These are phyloP conservation scores for Cyamopsis tetragonoloba DNA, from an alignment of 306 rosid genomes.

Conservation along the genomic window DNA sequence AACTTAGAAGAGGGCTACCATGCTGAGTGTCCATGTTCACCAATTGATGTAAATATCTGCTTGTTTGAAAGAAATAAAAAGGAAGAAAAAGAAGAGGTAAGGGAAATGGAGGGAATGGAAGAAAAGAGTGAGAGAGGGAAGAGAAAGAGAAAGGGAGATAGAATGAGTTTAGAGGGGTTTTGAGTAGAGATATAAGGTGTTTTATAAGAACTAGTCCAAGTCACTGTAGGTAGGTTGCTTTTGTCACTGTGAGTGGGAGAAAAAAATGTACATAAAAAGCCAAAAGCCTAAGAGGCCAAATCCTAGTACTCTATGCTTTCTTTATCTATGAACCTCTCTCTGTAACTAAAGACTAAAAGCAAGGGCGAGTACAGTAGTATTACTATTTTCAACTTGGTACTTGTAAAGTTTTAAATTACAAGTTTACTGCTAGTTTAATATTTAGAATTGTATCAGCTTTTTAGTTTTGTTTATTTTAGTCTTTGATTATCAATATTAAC, in stretches of 20 bases:
- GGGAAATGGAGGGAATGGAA: constrained; percentile 8
- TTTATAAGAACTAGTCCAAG: constrained; percentile 38
- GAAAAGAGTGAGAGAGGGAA: neutral
- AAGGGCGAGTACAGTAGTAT: neutral
- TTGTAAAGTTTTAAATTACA: too few relatives aligned
- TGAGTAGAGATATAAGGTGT: constrained; percentile 31
- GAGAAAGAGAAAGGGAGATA: neutral
- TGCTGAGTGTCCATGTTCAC: constrained; percentile 64
- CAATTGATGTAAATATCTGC: neutral
- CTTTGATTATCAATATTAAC: too few relatives aligned
- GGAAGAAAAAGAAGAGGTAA: neutral
- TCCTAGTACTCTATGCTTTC: neutral
- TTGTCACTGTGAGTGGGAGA: constrained; percentile 36
- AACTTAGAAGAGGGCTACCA: constrained; percentile 50
- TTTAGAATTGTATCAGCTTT: too few relatives aligned
- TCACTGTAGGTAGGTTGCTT: constrained; percentile 33
- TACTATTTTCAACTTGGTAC: neutral
- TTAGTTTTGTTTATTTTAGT: too few relatives aligned
- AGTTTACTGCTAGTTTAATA: too few relatives aligned
- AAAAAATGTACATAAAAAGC: constrained; percentile 44
- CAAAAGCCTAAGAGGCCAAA: constrained; percentile 30
- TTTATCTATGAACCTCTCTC: neutral
- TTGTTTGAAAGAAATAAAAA: neutral
- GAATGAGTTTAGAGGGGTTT: constrained; percentile 36
- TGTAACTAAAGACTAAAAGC: neutral